These are phyloP conservation scores for Benincasa hispida DNA, from an alignment of 306 rosid species.

Conservation along the genomic window DNA sequence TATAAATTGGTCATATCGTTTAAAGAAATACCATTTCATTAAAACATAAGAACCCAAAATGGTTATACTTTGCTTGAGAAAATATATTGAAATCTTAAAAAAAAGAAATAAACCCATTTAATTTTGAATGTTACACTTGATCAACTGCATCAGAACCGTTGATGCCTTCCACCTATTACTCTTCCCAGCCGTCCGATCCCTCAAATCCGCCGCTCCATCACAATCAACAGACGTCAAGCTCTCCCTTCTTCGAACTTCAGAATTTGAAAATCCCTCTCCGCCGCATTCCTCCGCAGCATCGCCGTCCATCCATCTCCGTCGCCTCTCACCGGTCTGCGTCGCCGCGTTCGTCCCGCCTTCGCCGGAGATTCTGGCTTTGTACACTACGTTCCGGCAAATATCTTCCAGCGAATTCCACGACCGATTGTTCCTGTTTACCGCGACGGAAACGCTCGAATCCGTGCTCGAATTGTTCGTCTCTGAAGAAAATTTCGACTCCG, in stretches of 20 bases:
- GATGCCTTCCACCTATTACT: conserved; percentile 42
- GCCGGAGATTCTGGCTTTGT: conserved; percentile 20
- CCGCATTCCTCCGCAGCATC: conserved; percentile 16
- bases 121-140: conserved; percentile 26
- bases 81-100: too few species aligned
- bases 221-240: conserved; percentile 7
- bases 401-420: conserved; percentile 18
- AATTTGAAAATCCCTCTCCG: conserved; percentile 9
- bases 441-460: conserved; percentile 17
- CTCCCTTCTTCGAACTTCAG: conserved; percentile 13
- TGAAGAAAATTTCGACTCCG: conserved; percentile 28
- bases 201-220: conserved; percentile 14
- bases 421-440: conserved; percentile 15
- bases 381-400: conserved; percentile 18
- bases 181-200: conserved; percentile 27
- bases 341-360: conserved; percentile 23
- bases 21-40: too few species aligned
- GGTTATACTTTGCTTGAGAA: too few species aligned
- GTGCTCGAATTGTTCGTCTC: conserved; percentile 31
- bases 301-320: conserved; percentile 12
- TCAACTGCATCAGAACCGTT: conserved; percentile 43
- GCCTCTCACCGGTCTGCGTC: conserved; percentile 39
- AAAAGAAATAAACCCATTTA: too few species aligned
- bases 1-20: too few species aligned
- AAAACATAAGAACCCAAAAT: too few species aligned